Conservation (phyloP, 1,284 basidiomycete genomes). For the Ganoderma resinaceum region DNA sequence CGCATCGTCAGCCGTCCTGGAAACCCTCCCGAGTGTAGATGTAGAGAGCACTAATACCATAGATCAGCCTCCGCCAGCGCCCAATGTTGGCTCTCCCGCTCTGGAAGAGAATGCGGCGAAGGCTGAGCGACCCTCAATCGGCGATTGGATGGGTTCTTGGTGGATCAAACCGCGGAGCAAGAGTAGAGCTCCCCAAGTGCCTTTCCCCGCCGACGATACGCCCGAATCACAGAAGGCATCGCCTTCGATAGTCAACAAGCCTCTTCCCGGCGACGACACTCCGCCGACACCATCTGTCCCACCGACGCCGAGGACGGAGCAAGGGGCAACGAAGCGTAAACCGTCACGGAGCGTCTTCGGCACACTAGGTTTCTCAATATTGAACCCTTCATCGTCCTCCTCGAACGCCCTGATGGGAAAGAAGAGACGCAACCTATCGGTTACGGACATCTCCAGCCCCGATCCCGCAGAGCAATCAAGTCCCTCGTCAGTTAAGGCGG, state of each 20-base stretch:
- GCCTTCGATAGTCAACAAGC: constrained; percentile 1
- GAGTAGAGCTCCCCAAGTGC: constrained; percentile 31
- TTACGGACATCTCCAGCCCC: constrained; percentile 33
- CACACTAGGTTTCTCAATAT: constrained; percentile 69
- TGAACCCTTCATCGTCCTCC: constrained; percentile 52
- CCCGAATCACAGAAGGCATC: constrained; percentile 29
- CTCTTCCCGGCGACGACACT: constrained; percentile 21
- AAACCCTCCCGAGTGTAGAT: not conserved
- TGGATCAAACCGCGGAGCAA: constrained; percentile 56
- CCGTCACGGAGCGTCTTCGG: constrained; percentile 71
- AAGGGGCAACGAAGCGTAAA: constrained; percentile 44
- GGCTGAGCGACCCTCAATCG: constrained; percentile 37
- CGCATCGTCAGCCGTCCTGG: not conserved
- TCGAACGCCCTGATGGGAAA: constrained; percentile 34
- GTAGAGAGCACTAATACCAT: not conserved
- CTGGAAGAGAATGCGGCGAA: constrained; percentile 18
- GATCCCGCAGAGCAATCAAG: constrained; percentile 19
- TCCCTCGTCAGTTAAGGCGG: constrained; percentile 22
- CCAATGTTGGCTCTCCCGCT: not conserved
- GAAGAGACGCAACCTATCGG: constrained; percentile 42
- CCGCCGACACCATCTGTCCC: constrained; percentile 25
- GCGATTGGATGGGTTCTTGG: constrained; percentile 74
- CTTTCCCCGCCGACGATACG: constrained; percentile 17
- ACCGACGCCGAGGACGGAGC: constrained; percentile 20
- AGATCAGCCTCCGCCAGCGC: not conserved